Evolutionary conservation across 805 yeast genomes (phyloP), one percentile per base, ranked within the genome.

Genomic region (Cyberlindnera meyerae): DNA sequence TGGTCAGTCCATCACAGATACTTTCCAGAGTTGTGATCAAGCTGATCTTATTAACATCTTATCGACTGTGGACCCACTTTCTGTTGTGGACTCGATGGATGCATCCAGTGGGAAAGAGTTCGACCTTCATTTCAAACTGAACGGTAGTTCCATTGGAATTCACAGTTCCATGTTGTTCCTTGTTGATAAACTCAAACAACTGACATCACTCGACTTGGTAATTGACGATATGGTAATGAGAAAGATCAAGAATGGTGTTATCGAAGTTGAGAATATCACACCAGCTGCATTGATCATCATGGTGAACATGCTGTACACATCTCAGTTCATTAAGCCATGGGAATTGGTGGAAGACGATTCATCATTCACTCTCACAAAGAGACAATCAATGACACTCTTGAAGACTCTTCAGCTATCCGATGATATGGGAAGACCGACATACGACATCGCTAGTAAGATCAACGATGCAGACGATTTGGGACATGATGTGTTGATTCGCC

Each of bases 231-330:
- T 47, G 11, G 8, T 6, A 2, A 48, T 54, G 25, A 18, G 35
- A 3, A 33, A 39, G 22, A 31, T 44, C 6, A 13, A 25, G 4
- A 24, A 46, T 12, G 39, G 41, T 2, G 48, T 67, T 18, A 44
- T 55, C 4, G 41, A 48, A 5, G 42, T 34, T 33, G 62, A 28
- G 5, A 36, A 37, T 22, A 8, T 53, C 3, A 21, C 31, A 9
- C 31, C 50, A 5, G 43, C 44, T 4, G 47, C 66, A 13, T 33
- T 69, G 9, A 54, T 64, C 22, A 58, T 79, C 2, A 49, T 73
- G 8, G 43, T 74, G 6, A 73, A 74, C 48, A 66, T 65, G 37
- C 37, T 75, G 1, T 79, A 79, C 48, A 71, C 79, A 0, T 76
- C 75, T 36, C 48, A 51, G 12, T 52, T 60, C 4, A 28, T 71